Base-by-base conservation (phyloP, 352 stramenopile species). In the Globisporangium radiosum region DNA sequence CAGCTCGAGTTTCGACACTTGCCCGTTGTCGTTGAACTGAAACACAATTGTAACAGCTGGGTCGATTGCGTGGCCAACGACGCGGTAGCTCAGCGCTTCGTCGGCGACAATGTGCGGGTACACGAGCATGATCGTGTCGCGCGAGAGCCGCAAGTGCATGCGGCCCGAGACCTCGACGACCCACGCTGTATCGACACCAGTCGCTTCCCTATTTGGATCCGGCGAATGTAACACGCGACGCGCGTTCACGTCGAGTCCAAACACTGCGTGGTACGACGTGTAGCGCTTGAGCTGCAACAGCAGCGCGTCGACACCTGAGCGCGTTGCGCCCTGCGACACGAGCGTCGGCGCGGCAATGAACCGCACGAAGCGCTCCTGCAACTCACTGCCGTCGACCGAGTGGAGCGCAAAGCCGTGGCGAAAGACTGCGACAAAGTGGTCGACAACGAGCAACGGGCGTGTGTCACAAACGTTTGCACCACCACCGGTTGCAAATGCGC, bases 271-370 rank as follows among this genome's bases (percentile, higher is more conserved):
- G 52, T 88, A 90, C 39, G 80, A 90, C 19, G 80, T 77, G 52
- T 88, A 90, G 10, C 80, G 66, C 63, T 90, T 87, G 2, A 90
- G 57, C 61, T 90, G 80, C 9, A 87, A 59, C 43, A 87, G 59
- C 15, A 90, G 62, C 6, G 77, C 80, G 47, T 90, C 76, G 9
- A 71, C 58, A 25, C 63, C 75, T 2, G 59, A 60, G 48, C 76
- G 59, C 9, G 60, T 64, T 0, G 78, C 62, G 1, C 81, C 58
- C 15, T 78, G 71, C 0, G 68, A 76, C 5, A 68, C 52, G 3
- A 78, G n/a, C 3, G 64, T 55, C 3, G 70, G 64, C 11, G 71
- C 63, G 55, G 76, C 77, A 4, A 81, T 68, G 14, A 87, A 69
- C 17, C 62, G 66, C 48, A 90, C 57, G 56, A 90, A 90, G 42